These are phyloP conservation scores for Bidens hawaiensis DNA, from an alignment of 140 eudicot species.

Conservation along the genomic window DNA sequence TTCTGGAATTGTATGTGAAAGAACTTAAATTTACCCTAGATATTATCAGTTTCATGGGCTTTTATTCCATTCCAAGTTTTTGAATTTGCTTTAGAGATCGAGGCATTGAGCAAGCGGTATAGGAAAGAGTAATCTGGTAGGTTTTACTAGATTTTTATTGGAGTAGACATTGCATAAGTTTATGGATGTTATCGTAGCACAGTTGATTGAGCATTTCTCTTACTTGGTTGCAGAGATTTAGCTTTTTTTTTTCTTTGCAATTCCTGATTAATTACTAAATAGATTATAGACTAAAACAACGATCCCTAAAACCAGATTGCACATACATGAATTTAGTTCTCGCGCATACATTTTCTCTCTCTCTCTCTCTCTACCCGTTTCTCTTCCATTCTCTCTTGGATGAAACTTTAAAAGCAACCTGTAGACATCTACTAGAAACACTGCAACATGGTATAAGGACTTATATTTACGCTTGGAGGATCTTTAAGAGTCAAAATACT, in stretches of 20 bases:
- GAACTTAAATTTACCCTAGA: too few relatives aligned
- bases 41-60: neutral
- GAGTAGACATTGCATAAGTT: neutral
- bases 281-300: neutral
- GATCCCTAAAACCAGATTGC: neutral
- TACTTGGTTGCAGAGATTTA: neutral
- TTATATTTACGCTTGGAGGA: neutral
- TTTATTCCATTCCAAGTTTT: neutral
- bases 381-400: neutral
- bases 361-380: neutral
- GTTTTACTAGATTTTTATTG: neutral
- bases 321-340: neutral
- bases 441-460: neutral
- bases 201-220: neutral
- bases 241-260: neutral
- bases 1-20: too few relatives aligned
- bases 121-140: neutral
- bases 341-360: neutral
- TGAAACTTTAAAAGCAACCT: neutral
- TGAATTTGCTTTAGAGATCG: neutral
- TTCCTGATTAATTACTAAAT: neutral
- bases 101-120: neutral
- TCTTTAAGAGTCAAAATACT: neutral
- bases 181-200: slow-evolving; percentile 2
- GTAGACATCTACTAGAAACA: neutral